Base-by-base conservation (phyloP, 768 basidiomycete genomes). In the Chlorophyllum brunneum region DNA sequence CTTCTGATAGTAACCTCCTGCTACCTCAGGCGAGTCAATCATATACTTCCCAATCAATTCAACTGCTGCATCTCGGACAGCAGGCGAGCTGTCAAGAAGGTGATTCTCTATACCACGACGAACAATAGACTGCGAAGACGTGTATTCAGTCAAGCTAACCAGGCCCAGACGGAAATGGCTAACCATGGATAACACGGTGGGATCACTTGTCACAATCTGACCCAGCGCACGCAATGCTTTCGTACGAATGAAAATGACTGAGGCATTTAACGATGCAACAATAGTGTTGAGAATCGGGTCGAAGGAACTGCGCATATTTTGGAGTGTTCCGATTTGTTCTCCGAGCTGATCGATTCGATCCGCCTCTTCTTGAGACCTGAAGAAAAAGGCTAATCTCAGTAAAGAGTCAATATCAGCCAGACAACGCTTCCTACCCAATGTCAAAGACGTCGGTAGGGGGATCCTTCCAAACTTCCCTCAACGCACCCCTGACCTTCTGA, bases 21-120 rank as follows among this genome's bases (percentile, higher is more conserved):
- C 92, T n/a, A 98, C 84, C 50, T 85, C 84, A 0, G 92, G 91
- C 0, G 86, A 85, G 55, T 92, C 87, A 30, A 94, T 82, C 75
- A 98, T 86, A 61, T 98, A 95, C 70, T 93, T 95, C n/a, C 97
- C 97, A 52, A 98, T 91, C 52, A 99, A 72, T 63, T 98, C 97
- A 11, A 99, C 91, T 4, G 95, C 94, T 4, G 94, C 93, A 64
- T 99, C 97, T 9, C 97, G 88, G 5, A 99, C 97, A 15, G 90
- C 88, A 0, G 97, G 87, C 0, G 97, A 98, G 57, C 80, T 87
- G 59, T 99, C 97, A 2, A 89, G 73, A 11, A 99, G 78, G 62
- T 97, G 92, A 30, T 82, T 84, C 67, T 98, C 93, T 57, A 99
- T 92, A 2, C 90, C 84, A 41, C 80, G 77, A 29, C 92, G 85